phyloP scores from a whole-genome alignment of 2,329 filamentous ascomycete genomes.

The Penicillium sp. region DNA sequence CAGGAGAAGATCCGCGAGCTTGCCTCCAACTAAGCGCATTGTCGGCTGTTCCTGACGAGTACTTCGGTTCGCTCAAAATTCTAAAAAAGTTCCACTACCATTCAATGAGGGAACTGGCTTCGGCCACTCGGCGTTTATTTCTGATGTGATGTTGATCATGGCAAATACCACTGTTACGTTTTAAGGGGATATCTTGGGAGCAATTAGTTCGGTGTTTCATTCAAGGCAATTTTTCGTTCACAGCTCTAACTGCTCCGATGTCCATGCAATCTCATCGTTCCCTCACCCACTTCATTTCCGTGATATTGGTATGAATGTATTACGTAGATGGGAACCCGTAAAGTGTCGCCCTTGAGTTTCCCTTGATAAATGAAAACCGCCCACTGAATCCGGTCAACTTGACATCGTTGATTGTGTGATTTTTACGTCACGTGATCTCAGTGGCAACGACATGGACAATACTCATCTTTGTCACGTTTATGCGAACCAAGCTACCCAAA shows the following conservation, averaged over 20 bases:
- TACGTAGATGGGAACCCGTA: slow-evolving; percentile 13
- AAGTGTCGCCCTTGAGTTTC: neutral
- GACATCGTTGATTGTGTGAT: neutral
- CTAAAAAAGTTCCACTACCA: slow-evolving; percentile 26
- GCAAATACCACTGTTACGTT: slow-evolving; percentile 30
- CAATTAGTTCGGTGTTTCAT: slow-evolving; percentile 33
- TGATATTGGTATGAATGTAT: slow-evolving; percentile 5
- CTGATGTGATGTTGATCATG: slow-evolving; percentile 29
- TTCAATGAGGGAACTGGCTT: slow-evolving; percentile 27
- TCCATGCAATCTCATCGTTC: slow-evolving; percentile 28
- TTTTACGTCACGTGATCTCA: neutral
- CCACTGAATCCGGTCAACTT: neutral
- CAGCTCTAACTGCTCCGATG: slow-evolving; percentile 34
- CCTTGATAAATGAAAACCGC: neutral
- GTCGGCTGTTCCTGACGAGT: slow-evolving; percentile 23
- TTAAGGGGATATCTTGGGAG: slow-evolving; percentile 24
- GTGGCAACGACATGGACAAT: neutral
- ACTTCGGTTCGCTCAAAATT: slow-evolving; percentile 13
- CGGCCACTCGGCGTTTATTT: slow-evolving; percentile 26
- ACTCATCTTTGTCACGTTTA: neutral
- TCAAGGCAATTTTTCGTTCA: slow-evolving; percentile 33
- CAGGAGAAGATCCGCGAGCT: slow-evolving; percentile 89
- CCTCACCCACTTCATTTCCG: slow-evolving; percentile 21
- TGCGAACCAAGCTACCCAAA: neutral
- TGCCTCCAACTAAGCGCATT: slow-evolving; percentile 39